Base-by-base conservation (phyloP, 306 rosid species). In the Cyclanthera cordifolia region DNA sequence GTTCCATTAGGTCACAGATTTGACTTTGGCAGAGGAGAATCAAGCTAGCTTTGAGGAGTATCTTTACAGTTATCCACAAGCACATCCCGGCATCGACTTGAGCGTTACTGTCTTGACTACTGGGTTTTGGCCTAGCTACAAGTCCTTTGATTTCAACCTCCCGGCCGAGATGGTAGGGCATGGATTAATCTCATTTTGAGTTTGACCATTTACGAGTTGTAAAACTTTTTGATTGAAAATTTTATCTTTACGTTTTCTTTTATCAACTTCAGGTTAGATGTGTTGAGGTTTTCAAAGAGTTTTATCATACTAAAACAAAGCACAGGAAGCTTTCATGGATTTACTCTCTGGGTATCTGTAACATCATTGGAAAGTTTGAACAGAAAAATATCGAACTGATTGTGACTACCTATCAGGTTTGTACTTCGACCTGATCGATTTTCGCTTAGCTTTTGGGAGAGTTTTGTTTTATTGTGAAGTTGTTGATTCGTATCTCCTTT, bases 121-220 rank as follows among this genome's bases (percentile, higher is more conserved):
- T 10, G 83, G 85, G 59, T 82, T 78, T 60, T 82, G 85, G 85
- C 85, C 85, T 61, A 82, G 83, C 65, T 82, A 82, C 66, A 82
- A 82, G 72, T 79, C 85, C 30, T 82, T 82, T 8, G 85, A 82
- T 56, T 83, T 82, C 66, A 82, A 79, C 74, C 83, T 82, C 50
- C 85, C 83, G 5, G 79, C 81, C 32, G 85, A 82, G 77, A 71
- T 82, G 83, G 85, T 82, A 78, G 45, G 43, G 67, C 74, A 41
- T 7, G 5, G 4, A 19, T 37, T 37, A 37, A 37, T 32, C 28
- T 28, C 58, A 13, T 49, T 48, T 48, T 4, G 27, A 28, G 16
- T 37, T 37, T n/a, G 11, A 54, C 34, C 24, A 34, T 39, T 28
- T 53, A 47, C 27, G 12, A 37, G 32, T 8, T 55, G 4, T 21